A percentile compares a stretch with the other conserved stretches of the same genome.
Evolutionary conservation across 768 basidiomycete species (phyloP).

Genomic region (Xerocomus spinulosus): DNA sequence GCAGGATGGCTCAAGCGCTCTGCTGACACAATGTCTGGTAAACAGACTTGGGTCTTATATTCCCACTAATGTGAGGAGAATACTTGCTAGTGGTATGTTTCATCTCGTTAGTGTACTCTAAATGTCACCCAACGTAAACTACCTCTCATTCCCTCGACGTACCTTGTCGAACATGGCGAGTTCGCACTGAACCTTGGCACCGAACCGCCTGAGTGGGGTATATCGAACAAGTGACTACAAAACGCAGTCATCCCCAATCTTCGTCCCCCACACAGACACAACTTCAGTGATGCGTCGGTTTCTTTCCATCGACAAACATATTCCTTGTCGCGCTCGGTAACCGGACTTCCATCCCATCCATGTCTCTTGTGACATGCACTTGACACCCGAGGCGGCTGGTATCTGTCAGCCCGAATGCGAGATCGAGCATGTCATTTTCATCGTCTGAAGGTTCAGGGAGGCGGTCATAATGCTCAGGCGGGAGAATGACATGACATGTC

Average conservation of each 20-base stretch:
- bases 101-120: neutral
- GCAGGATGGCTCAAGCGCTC: neutral
- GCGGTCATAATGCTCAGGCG: constrained; percentile 68
- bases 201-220: constrained; percentile 10
- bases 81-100: neutral
- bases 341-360: constrained; percentile 82
- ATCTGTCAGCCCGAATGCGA: constrained; percentile 95
- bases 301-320: constrained; percentile 90
- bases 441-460: constrained; percentile 95
- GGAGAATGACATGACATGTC: constrained; percentile 86
- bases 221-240: constrained; percentile 12
- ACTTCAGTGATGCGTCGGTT: constrained; percentile 44
- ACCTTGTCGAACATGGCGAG: neutral
- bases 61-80: too few relatives aligned
- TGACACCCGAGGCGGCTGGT: constrained; percentile 83
- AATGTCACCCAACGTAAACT: neutral
- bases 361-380: constrained; percentile 68
- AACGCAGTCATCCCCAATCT: neutral
- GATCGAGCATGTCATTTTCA: constrained; percentile 98
- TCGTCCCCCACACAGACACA: neutral
- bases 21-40: too few relatives aligned
- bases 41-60: too few relatives aligned
- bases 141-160: neutral
- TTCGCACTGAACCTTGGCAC: neutral
- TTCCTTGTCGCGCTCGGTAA: constrained; percentile 91